phyloP scores from a whole-genome alignment of 257 asterid species.

The Phtheirospermum japonicum region DNA sequence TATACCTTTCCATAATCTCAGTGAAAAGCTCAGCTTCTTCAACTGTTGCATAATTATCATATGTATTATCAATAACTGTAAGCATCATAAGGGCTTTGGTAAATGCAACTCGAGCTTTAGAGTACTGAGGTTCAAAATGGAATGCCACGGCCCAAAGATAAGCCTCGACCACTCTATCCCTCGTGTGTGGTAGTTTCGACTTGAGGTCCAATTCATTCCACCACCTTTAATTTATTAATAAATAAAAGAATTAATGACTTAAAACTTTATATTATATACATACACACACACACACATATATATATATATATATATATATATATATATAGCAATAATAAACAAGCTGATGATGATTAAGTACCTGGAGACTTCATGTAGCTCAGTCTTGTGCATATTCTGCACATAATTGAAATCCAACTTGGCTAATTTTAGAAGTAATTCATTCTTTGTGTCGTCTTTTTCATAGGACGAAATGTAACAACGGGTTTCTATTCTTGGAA shows the following conservation, averaged over 20 bases:
- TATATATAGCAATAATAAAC: no score
- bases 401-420: conserved; percentile 21
- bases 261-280: no score
- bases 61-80: conserved; percentile 32
- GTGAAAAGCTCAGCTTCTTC: conserved; percentile 34
- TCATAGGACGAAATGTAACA: conserved; percentile 14
- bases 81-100: background rate
- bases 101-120: background rate
- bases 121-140: conserved; percentile 16
- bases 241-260: background rate
- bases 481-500: conserved; percentile 16
- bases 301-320: no score
- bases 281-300: no score
- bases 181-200: conserved; percentile 7
- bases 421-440: conserved; percentile 13
- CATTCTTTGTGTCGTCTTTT: background rate
- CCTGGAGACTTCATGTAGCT: conserved; percentile 14
- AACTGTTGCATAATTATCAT: conserved; percentile 32
- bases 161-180: conserved; percentile 20
- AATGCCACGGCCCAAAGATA: conserved; percentile 7
- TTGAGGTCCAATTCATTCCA: background rate
- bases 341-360: background rate
- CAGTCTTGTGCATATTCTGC: conserved; percentile 23
- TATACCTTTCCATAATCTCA: conserved; percentile 25
- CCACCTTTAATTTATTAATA: conserved; percentile 16